Conservation (phyloP, 2,329 filamentous ascomycete genomes). For the Lecanosticta acicola region DNA sequence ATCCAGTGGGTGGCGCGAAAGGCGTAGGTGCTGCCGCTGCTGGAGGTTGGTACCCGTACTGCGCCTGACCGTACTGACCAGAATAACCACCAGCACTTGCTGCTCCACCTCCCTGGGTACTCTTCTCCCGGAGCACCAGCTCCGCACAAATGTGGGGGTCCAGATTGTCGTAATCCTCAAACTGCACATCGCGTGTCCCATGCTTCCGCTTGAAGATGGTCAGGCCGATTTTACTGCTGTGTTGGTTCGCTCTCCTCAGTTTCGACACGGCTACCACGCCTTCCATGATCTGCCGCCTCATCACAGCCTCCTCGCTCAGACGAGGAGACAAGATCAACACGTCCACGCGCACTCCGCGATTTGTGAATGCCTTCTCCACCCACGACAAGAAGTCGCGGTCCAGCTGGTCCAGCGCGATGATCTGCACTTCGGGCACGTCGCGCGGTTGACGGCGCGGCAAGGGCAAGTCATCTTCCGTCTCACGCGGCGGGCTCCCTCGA, state of each 20-base stretch:
- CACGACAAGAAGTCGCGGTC: constrained; percentile 75
- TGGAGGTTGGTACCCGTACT: constrained; percentile 30
- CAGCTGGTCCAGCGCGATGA: constrained; percentile 74
- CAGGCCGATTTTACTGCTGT: constrained; percentile 67
- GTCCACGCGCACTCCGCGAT: constrained; percentile 66
- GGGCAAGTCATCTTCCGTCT: constrained; percentile 58
- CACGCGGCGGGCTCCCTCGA: constrained; percentile 59
- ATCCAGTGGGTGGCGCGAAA: constrained; percentile 14
- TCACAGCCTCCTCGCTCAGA: constrained; percentile 69
- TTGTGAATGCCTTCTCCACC: constrained; percentile 70
- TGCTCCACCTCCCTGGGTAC: constrained; percentile 35
- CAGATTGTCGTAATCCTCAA: constrained; percentile 80
- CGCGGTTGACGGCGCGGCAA: constrained; percentile 67
- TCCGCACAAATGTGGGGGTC: constrained; percentile 74
- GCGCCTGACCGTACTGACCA: constrained; percentile 20
- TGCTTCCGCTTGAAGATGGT: constrained; percentile 78
- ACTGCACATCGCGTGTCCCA: constrained; percentile 70
- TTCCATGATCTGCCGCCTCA: constrained; percentile 79
- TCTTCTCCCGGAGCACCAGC: constrained; percentile 68
- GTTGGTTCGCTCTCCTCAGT: constrained; percentile 63
- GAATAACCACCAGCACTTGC: constrained; percentile 20
- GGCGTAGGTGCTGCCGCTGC: constrained; percentile 31
- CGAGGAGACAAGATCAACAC: constrained; percentile 74
- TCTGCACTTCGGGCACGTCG: constrained; percentile 83
- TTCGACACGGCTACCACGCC: constrained; percentile 81